Base-by-base conservation (phyloP, 2,329 filamentous ascomycete species). In the Bipolaris sorokiniana region DNA sequence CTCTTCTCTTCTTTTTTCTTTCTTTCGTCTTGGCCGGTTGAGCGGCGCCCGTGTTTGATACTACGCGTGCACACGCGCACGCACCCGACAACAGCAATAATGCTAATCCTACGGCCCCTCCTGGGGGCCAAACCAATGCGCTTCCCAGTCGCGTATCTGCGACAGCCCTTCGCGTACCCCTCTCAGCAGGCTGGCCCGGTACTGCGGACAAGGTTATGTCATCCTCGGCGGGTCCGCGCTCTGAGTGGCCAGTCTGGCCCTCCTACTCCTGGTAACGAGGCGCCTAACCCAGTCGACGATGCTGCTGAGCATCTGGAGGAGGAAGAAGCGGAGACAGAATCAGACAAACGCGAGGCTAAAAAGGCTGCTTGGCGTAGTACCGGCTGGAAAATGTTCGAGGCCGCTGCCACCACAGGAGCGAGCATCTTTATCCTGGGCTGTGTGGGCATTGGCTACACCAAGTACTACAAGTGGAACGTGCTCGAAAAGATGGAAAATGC, bases 401-500 rank as follows among this genome's bases (percentile, higher is more conserved):
- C 79, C 47, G 80, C 81, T 6, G 71, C 79, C 49, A 83, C 81
- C 15, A 83, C 81, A 0, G 77, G 80, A 54, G 81, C 82, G 7
- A 82, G 80, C 33, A 79, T 83, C 51, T 74, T 78, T 44, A 77
- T 84, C 45, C 72, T 84, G 7, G 81, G 77, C 13, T 65, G 75
- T 28, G 74, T 81, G 34, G 79, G 80, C 26, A 82, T 81, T 67
- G 79, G 75, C 38, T 81, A 81, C 67, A 81, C 75, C 34, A 66
- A 72, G 36, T 81, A 82, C 73, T 98, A 99, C 84, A 99, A 99
- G 79, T 84, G 88, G 77, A 79, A 96, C 54, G 92, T 98, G 26
- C 81, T 98, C n/a, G 80, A 88, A 63, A 99, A 99, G 79, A 98
- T 99, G 83, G 86, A 90, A 64, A 89, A 90, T 67, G 95, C 95